Base-by-base conservation (phyloP, 805 yeast species). In the Myxozyma nipponensis region DNA sequence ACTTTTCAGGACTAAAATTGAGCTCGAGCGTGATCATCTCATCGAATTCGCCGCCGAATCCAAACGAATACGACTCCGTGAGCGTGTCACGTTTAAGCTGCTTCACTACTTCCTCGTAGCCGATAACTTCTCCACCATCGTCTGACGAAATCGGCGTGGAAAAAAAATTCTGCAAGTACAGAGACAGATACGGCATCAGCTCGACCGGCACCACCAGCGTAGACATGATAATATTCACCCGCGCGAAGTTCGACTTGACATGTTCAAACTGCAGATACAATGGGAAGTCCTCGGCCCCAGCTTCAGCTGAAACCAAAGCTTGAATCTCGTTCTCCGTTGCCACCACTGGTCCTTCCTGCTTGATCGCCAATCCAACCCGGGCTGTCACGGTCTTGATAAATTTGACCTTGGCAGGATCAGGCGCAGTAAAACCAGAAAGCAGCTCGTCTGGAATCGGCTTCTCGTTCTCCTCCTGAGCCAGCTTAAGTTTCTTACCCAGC, bases 181-280 rank as follows among this genome's bases (percentile, higher is more conserved):
- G 65, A 19, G 82, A 80, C 56, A 86, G 72, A 51, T 84, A 82
- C 1, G 86, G 84, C 46, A 89, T 70, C 15, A 83, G 69, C 1
- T 69, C 62, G 23, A 75, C 70, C 44, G 77, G 83, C 21, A 80
- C 72, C 41, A 61, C 73, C 39, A 70, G 74, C 1, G 86, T 78
- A 7, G 83, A 77, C 63, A 86, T 65, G 34, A 83, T 66, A 35
- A 87, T 64, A 50, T 81, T 78, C 19, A 89, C 73, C 13, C 84
- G 79, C 32, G 86, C 78, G 64, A 91, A 93, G 61, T 85, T 82
- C 1, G 96, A 86, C 47, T 82, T 77, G 63, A 79, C 83, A 56
- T 83, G 79, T 66, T 93, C 97, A 59, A 85, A 76, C 63, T 88
- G 93, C 45, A 90, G 64, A 54, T 80, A 82, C 35, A 90, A 66